Evolutionary conservation across 192 early-diverging fungal genomes (phyloP).

Genomic region (Bifiguratus adelaidae): DNA sequence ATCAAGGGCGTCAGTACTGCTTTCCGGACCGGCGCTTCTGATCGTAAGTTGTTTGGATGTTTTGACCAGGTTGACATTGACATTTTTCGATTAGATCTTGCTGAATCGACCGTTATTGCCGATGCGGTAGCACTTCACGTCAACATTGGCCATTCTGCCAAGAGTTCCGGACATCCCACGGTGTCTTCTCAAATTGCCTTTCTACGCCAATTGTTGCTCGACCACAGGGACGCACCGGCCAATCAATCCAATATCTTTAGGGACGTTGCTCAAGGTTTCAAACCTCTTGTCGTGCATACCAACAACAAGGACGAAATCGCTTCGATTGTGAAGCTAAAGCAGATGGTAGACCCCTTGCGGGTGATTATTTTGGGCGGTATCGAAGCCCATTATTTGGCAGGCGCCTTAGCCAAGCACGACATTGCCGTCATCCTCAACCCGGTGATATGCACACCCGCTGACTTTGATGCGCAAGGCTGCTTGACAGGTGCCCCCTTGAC

Average conservation of each 20-base stretch:
- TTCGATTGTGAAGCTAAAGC: slow-evolving; percentile 45
- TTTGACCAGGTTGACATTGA: slow-evolving; percentile 1
- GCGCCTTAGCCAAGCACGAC: slow-evolving; percentile 31
- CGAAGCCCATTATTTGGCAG: slow-evolving; percentile 56
- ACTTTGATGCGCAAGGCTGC: slow-evolving; percentile 51
- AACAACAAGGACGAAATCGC: slow-evolving; percentile 53
- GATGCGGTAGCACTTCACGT: slow-evolving; percentile 47
- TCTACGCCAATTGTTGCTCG: slow-evolving; percentile 24
- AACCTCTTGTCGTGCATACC: slow-evolving; percentile 32
- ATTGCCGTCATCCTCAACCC: slow-evolving; percentile 58
- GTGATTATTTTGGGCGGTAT: slow-evolving; percentile 49
- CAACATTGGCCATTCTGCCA: slow-evolving; percentile 34
- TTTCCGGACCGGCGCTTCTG: slow-evolving; percentile 50
- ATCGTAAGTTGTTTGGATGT: slow-evolving; percentile 24
- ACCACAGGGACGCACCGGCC: slow-evolving; percentile 14
- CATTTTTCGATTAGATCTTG: slow-evolving; percentile 18
- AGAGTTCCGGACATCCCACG: slow-evolving; percentile 28
- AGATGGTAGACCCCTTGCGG: slow-evolving; percentile 24
- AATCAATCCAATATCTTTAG: slow-evolving; percentile 18
- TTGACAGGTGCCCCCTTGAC: slow-evolving; percentile 39
- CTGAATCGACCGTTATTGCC: slow-evolving; percentile 25
- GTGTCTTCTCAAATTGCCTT: slow-evolving; percentile 40
- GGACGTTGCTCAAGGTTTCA: slow-evolving; percentile 31
- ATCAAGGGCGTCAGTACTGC: slow-evolving; percentile 53
- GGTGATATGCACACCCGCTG: slow-evolving; percentile 46